Evolutionary conservation across 495 filamentous ascomycete genomes (phyloP), one percentile per base, ranked within the genome.

Genomic region (Emericellopsis terricola): DNA sequence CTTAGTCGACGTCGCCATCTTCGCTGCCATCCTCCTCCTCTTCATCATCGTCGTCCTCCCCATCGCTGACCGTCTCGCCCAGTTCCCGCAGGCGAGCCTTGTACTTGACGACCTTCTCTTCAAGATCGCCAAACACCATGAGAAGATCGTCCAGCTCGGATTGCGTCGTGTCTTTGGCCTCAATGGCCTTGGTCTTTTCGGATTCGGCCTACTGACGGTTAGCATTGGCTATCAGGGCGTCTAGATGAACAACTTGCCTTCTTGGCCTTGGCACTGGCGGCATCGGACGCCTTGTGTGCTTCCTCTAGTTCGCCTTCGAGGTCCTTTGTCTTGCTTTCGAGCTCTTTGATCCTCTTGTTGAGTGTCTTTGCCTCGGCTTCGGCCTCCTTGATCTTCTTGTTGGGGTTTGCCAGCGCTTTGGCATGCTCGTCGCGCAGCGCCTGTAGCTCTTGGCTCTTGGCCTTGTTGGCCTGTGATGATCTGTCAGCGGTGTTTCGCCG

Each of bases 51-150:
- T 75, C 78, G 8, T 80, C 82, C 37, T 86, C 82, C 15, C 57
- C 79, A 43, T 92, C 83, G 1, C 81, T 84, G 8, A 87, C 69
- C 38, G 63, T 65, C 39, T 80, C 68, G 4, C 81, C 81, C 13
- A 86, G 50, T 13, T 65, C 72, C 52, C 76, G 76, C 26, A 92
- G 62, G 29, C 73, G 75, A 65, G 79, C 65, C 71, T 85, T 89
- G 46, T 89, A 84, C 38, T 71, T 71, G 8, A 65, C 60, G 38
- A 76, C 62, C 62, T 87, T 91, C 32, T 85, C 78, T 51, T 92
- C 83, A n/a, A 89, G 43, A 45, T 92, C 83, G n/a, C 69, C 78
- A 51, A 92, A 78, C 20, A 92, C 74, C 61, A 89, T 79, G 24
- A 92, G 56, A 43, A 92, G 59, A 52, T 92, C 83, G 42, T 92